Evolutionary conservation across 2,329 filamentous ascomycete species (phyloP).

Genomic region (Talaromyces sp.): DNA sequence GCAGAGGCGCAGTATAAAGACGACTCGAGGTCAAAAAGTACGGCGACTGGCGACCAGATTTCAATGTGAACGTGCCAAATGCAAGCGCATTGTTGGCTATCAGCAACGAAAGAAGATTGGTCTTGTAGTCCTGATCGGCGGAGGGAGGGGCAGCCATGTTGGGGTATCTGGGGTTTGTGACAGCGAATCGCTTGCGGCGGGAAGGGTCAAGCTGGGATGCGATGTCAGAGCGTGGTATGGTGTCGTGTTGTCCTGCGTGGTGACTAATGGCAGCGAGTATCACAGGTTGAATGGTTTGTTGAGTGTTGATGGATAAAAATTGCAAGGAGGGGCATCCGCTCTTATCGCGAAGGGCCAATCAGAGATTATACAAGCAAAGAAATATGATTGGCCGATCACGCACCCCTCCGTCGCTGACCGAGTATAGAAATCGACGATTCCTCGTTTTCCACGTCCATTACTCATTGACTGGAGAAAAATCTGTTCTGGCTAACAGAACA

Average conservation of each 20-base stretch:
- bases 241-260: neutral
- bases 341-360: neutral
- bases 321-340: slow-evolving; percentile 17
- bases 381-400: slow-evolving; percentile 1
- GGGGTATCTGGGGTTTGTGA: neutral
- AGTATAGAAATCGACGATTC: slow-evolving; percentile 3
- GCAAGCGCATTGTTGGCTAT: slow-evolving; percentile 43
- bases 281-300: neutral
- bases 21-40: slow-evolving; percentile 98
- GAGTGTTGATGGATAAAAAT: slow-evolving; percentile 11
- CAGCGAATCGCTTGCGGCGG: neutral
- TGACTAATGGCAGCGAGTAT: slow-evolving; percentile 3
- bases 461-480: neutral
- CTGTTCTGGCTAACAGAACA: neutral
- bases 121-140: slow-evolving; percentile 38
- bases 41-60: slow-evolving; percentile 83
- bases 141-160: slow-evolving; percentile 30
- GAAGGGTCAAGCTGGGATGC: neutral
- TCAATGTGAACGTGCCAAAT: slow-evolving; percentile 64
- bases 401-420: slow-evolving; percentile 19
- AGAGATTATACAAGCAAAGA: neutral
- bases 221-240: neutral
- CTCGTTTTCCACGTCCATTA: neutral
- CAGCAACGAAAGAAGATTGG: slow-evolving; percentile 38
- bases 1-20: slow-evolving; percentile 78